Percentiles rank a stretch among this genome's conserved stretches.
phyloP scores from a whole-genome alignment of 495 filamentous ascomycete species.

The Aspergillus saccharolyticus region DNA sequence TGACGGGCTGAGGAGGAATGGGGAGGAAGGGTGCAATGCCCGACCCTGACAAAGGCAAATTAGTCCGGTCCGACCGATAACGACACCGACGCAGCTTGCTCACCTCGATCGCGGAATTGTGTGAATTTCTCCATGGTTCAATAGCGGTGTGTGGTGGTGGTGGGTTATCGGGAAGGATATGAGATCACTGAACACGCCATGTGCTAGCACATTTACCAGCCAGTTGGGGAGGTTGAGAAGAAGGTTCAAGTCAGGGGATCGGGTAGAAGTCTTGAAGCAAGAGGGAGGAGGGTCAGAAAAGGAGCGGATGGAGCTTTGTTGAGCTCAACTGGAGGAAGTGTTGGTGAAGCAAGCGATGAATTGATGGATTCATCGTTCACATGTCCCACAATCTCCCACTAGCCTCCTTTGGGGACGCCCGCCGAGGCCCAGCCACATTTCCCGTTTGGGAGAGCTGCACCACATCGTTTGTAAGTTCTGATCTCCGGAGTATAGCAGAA shows the following conservation, averaged over 20 bases:
- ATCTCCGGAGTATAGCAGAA: no score
- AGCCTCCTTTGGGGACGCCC: background rate
- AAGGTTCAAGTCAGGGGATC: background rate
- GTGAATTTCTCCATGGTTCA: constrained; percentile 89
- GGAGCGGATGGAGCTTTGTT: background rate
- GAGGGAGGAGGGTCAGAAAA: background rate
- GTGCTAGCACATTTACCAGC: background rate
- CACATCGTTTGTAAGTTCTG: no score
- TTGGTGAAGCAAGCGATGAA: background rate
- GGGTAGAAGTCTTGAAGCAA: background rate
- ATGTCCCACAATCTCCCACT: background rate
- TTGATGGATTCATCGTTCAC: background rate
- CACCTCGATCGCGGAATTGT: constrained; percentile 91
- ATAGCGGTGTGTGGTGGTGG: background rate
- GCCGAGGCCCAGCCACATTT: background rate
- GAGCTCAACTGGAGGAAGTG: background rate
- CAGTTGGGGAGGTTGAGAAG: background rate
- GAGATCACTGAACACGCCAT: constrained; percentile 5
- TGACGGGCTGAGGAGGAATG: constrained; percentile 54
- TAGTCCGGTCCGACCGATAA: constrained; percentile 4
- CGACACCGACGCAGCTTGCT: constrained; percentile 10
- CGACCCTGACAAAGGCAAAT: constrained; percentile 57
- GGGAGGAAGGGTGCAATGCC: constrained; percentile 96
- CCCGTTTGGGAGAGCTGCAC: background rate
- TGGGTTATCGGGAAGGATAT: background rate